These are phyloP conservation scores for Artemisia annua DNA, from an alignment of 129 eudicot species.

Conservation along the genomic window DNA sequence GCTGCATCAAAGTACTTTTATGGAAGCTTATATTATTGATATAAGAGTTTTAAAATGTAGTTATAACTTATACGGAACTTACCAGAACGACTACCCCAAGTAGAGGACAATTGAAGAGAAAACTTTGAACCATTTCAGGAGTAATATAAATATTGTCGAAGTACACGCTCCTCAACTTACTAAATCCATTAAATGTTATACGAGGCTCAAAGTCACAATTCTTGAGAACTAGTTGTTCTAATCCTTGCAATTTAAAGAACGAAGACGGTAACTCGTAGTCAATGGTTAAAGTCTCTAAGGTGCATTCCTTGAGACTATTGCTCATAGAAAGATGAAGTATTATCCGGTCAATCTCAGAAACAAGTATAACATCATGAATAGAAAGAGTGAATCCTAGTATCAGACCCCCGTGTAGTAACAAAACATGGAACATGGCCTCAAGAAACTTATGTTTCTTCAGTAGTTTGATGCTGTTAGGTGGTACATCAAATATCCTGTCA, in stretches of 20 bases:
- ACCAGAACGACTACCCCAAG: too few species aligned
- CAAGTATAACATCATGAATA: neutral
- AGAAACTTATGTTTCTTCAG: neutral
- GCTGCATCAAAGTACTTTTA: too few species aligned
- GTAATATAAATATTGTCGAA: neutral
- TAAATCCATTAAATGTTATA: slow-evolving; percentile 15
- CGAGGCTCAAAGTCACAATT: slow-evolving; percentile 14
- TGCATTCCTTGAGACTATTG: slow-evolving; percentile 13
- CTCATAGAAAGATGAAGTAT: slow-evolving; percentile 21
- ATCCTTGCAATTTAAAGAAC: slow-evolving; percentile 20
- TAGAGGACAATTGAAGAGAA: too few species aligned
- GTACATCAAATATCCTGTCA: too few species aligned
- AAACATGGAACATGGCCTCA: slow-evolving; percentile 22
- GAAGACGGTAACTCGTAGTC: slow-evolving; percentile 17
- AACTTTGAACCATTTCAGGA: too few species aligned
- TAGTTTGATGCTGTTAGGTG: too few species aligned
- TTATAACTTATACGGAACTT: too few species aligned
- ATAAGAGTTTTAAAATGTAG: too few species aligned
- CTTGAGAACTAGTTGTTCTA: slow-evolving; percentile 9
- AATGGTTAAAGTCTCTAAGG: neutral
- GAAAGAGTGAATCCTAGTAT: slow-evolving; percentile 8
- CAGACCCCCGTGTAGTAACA: slow-evolving; percentile 28
- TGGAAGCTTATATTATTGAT: too few species aligned
- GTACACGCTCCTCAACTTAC: slow-evolving; percentile 1
- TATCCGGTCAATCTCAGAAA: slow-evolving; percentile 22